Base-by-base conservation (phyloP, 2,329 filamentous ascomycete species). In the Aaosphaeria arxii region DNA sequence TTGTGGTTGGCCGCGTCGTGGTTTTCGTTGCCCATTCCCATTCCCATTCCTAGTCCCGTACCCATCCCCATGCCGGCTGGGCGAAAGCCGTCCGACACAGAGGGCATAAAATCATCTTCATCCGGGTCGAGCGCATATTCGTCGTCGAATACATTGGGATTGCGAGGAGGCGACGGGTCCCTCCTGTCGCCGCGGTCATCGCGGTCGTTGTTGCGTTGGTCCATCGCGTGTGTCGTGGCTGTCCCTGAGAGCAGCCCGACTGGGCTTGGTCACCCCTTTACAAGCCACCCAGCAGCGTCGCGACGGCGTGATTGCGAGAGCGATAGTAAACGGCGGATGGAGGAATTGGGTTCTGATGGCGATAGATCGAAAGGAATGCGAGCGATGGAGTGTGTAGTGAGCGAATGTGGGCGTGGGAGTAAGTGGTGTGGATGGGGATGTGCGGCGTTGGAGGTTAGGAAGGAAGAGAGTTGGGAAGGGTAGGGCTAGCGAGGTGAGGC, bases 81-180 rank as follows among this genome's bases (percentile, higher is more conserved):
- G 42, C 73, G 65, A 59, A 75, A 77, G 49, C 74, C 74, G 50
- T 77, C 74, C 46, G 71, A 74, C 30, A 75, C 67, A 32, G 63
- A 66, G 48, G 66, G 61, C 59, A 71, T 72, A 50, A 70, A 71
- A 51, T 76, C 72, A 24, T 72, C 70, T 48, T 68, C 63, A 48
- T 65, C 60, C 9, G 62, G 52, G 31, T 70, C 67, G 45, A 74
- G 58, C 52, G 74, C 75, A 55, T 69, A 72, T 51, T 77, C 73
- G 59, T 78, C 76, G 61, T 72, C 74, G 54, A 78, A 78, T 47
- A 77, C 70, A 61, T 78, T 70, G 45, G 63, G 58, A 48, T 67
- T 71, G 49, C 43, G 53, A 49, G 56, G 55, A 51, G 65, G 68
- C 39, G 42, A 56, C 43, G 58, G 58, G 44, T 58, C 54, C 54